Evolutionary conservation across 805 yeast genomes (phyloP), one percentile per base, ranked within the genome.

Genomic region (Ogataea trehaloabstinens): DNA sequence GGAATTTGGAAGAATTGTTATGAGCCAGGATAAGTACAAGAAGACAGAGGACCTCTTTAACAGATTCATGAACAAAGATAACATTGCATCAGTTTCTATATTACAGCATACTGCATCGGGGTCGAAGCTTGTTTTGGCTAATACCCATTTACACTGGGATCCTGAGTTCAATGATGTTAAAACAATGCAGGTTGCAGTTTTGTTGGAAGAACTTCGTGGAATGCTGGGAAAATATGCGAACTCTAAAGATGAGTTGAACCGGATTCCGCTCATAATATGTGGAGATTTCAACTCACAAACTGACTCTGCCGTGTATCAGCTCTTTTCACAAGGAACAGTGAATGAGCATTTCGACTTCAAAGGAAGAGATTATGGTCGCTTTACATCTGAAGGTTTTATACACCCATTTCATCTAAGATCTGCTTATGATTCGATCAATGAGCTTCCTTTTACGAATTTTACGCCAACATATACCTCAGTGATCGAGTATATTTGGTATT

Each of bases 131-230:
- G 71, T 86, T 49, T 70, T 88, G 25, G 89, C 85, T 3, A 91
- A 89, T 55, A 91, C 98, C 0, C 99, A 93, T 71, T 76, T 93
- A 61, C 97, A 91, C 62, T 93, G 99, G 98, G 97, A 93, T 68
- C 99, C 99, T 4, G 87, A 85, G 35, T 86, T 82, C 58, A 87
- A 87, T 59, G 99, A 93, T 65, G 99, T 93, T 40, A 93, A 93
- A 63, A 80, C 97, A 2, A 83, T 93, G 66, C 99, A 93, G 68
- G 93, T 86, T 40, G 97, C 96, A 30, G 83, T 93, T 20, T 68
- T 93, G 47, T 66, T 93, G 53, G 97, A 91, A 53, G 96, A 93
- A 63, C 64, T 95, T 56, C 93, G 87, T 57, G 66, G 67, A 5
- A 62, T 86, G 34, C 65, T 80, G 30, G 78, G 77, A 55, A 70